These are phyloP conservation scores for Xylaria curta DNA, from an alignment of 495 filamentous ascomycete genomes.

Conservation along the genomic window DNA sequence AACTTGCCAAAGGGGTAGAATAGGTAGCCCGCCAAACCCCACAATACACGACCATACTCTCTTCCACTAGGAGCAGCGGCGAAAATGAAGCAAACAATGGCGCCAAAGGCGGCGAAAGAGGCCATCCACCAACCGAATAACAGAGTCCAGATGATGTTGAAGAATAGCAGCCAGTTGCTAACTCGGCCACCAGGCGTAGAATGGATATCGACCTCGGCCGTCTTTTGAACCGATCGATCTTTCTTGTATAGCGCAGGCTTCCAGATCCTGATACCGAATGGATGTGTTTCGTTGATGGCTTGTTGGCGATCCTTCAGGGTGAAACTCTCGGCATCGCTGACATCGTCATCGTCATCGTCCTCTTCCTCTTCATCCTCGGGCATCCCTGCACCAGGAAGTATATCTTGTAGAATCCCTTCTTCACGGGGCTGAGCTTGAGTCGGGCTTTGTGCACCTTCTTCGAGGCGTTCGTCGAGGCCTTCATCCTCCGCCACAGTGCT, in stretches of 20 bases:
- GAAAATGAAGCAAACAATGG: conserved; percentile 78
- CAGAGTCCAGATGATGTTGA: conserved; percentile 89
- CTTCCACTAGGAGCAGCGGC: conserved; percentile 77
- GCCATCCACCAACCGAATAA: conserved; percentile 98
- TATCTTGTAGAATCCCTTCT: conserved; percentile 33
- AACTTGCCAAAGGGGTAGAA: conserved; percentile 98
- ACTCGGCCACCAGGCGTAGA: conserved; percentile 90
- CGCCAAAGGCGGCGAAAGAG: conserved; percentile 72
- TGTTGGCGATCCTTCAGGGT: conserved; percentile 92
- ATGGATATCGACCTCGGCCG: conserved; percentile 96
- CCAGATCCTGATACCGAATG: conserved; percentile 98
- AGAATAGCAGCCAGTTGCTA: conserved; percentile 78
- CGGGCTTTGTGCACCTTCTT: conserved; percentile 36
- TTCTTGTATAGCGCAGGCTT: conserved; percentile 99
- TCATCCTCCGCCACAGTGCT: conserved; percentile 56
- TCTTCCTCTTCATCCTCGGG: conserved; percentile 60
- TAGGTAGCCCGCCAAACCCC: conserved; percentile 83
- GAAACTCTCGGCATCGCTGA: conserved; percentile 84
- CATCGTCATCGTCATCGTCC: conserved; percentile 63
- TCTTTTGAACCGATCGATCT: conserved; percentile 92
- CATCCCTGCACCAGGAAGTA: conserved; percentile 32
- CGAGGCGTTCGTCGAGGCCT: conserved; percentile 46
- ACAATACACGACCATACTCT: conserved; percentile 86
- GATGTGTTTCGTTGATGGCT: conserved; percentile 98
- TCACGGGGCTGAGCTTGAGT: conserved; percentile 44